Percentiles rank a stretch among this genome's conserved stretches.
phyloP scores from a whole-genome alignment of 2,329 filamentous ascomycete species.

The Cladophialophora immunda region DNA sequence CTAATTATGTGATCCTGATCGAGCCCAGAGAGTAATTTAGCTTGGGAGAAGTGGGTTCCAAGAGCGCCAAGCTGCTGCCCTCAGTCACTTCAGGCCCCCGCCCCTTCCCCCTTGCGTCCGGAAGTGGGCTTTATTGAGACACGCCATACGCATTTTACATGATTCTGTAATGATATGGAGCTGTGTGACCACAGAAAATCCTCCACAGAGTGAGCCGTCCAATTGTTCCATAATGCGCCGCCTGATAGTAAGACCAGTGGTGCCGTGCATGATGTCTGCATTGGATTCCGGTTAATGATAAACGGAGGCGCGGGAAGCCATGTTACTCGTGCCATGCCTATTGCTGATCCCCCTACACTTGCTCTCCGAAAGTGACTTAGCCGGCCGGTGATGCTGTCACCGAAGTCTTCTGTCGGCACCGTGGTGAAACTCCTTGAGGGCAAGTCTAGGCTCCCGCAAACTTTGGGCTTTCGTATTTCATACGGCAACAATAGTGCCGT shows the following conservation, averaged over 20 bases:
- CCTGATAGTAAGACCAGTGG: background rate
- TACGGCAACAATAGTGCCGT: background rate
- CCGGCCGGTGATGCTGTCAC: background rate
- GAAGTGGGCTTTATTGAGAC: no score
- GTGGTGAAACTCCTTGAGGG: background rate
- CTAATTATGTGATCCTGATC: no score
- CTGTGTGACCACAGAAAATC: no score
- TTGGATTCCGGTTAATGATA: background rate
- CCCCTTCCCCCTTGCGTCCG: no score
- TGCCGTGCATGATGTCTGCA: background rate
- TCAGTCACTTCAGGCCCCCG: no score
- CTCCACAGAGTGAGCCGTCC: background rate
- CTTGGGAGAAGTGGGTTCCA: no score
- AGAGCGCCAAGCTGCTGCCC: no score
- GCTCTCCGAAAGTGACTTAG: background rate
- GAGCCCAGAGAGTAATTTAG: no score
- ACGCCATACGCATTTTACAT: no score
- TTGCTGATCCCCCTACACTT: background rate
- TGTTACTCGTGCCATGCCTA: background rate
- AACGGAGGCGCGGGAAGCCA: background rate
- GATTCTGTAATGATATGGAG: no score
- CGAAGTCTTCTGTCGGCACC: background rate
- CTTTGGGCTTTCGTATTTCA: background rate
- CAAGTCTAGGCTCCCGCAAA: background rate
- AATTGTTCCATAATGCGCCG: background rate